Evolutionary conservation across 2,329 filamentous ascomycete genomes (phyloP), one percentile per base, ranked within the genome.

Genomic region (Didymella glomerata): DNA sequence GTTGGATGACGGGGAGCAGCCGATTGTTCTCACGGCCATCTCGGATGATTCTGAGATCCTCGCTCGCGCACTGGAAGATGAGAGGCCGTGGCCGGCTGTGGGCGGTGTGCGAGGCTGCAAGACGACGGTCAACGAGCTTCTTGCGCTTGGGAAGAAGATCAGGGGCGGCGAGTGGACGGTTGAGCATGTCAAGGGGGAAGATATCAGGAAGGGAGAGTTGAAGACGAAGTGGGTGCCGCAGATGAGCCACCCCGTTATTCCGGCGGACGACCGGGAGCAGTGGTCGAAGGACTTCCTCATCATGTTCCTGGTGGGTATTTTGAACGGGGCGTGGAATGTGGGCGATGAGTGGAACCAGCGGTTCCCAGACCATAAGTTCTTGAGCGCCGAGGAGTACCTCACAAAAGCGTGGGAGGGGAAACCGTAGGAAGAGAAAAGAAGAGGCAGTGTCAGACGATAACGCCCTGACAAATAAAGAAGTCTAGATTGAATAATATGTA

Each of bases 271-370:
- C 24, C 67, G 72, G 1, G 68, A 72, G 28, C 64, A 52, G 2
- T 71, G 80, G 24, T 68, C 77, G 10, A 79, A 74, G 63, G 63
- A 64, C 0, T 78, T 83, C 36, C 64, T 79, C 20, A 71, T 80
- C 18, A 78, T 79, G 28, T 79, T 80, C 25, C 72, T 85, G 0
- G 54, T 78, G 4, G 80, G 78, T 30, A 77, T 77, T 48, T 54
- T 62, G 5, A 77, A 77, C 13, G 82, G 81, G 2, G 75, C 75
- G 1, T 83, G 79, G 80, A 71, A 78, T 58, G 73, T 79, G 1
- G 76, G 79, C 16, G 76, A 77, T 34, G 80, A 82, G 59, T 82
- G 76, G 72, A 84, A 84, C 59, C 60, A 73, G 48, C 64, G 80
- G 18, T 74, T 82, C 28, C 80, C 82, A 0, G 78, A 82, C 22